phyloP scores from a whole-genome alignment of 2,329 filamentous ascomycete genomes.

The Aspergillus pseudotamarii region DNA sequence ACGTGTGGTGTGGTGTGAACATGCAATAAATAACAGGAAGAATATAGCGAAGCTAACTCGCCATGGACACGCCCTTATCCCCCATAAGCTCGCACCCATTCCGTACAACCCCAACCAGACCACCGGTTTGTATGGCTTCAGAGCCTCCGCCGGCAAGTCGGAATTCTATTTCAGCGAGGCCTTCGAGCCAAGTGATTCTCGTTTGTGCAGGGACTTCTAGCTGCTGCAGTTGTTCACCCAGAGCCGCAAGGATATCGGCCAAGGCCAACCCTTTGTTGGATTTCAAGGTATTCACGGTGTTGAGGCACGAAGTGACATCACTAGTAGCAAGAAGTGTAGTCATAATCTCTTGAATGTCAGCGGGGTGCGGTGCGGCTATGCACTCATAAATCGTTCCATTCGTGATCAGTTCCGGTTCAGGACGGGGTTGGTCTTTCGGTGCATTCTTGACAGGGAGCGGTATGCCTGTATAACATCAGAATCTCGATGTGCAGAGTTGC shows the following conservation, averaged over 20 bases:
- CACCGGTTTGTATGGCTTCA: constrained; percentile 88
- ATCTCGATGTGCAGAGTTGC: not conserved
- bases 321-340: constrained; percentile 79
- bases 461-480: constrained; percentile 55
- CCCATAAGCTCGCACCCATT: constrained; percentile 78
- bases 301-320: constrained; percentile 87
- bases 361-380: constrained; percentile 90
- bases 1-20: not conserved
- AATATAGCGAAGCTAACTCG: not conserved
- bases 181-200: constrained; percentile 88
- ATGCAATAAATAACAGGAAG: not conserved
- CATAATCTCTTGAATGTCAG: constrained; percentile 82
- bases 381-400: constrained; percentile 95
- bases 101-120: constrained; percentile 84
- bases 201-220: constrained; percentile 84
- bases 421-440: constrained; percentile 58
- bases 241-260: constrained; percentile 86
- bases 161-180: constrained; percentile 90
- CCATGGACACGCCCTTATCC: constrained; percentile 28
- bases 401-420: constrained; percentile 82
- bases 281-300: constrained; percentile 87
- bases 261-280: constrained; percentile 81
- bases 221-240: constrained; percentile 79
- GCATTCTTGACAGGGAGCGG: constrained; percentile 65
- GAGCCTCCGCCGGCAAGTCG: constrained; percentile 83